These are phyloP conservation scores for Jacaranda mimosifolia DNA, from an alignment of 257 asterid species.

Conservation along the genomic window DNA sequence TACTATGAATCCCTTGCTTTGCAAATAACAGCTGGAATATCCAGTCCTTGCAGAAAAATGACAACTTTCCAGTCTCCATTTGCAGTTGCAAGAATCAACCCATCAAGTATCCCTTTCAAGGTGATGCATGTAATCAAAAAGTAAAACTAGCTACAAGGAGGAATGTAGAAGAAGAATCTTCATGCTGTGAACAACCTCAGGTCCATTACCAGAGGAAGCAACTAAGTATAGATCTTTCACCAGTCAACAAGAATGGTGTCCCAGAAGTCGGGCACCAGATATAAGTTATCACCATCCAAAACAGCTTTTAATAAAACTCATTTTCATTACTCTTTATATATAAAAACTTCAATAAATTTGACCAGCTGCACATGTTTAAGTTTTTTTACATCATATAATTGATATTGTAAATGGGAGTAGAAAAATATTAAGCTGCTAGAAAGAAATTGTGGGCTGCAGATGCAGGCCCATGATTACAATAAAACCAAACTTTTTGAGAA, in stretches of 20 bases:
- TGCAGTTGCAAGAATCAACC: not conserved
- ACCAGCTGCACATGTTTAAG: slow-evolving; percentile 12
- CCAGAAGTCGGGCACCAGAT: not conserved
- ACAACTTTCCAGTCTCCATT: not conserved
- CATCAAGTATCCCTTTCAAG: not conserved
- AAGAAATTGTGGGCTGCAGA: not conserved
- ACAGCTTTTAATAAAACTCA: slow-evolving; percentile 1
- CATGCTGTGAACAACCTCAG: not conserved
- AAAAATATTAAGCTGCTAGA: not conserved
- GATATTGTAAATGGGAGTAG: not conserved
- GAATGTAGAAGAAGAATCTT: slow-evolving; percentile 2
- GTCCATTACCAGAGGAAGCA: slow-evolving; percentile 17
- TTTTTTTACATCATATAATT: not conserved
- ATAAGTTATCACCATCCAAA: slow-evolving; percentile 4
- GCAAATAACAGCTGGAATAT: slow-evolving; percentile 1
- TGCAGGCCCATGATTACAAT: not conserved
- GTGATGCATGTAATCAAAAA: slow-evolving; percentile 10
- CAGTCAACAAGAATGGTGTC: not conserved
- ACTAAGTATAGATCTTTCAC: not conserved
- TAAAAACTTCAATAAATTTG: not conserved
- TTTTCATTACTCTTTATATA: too few species aligned
- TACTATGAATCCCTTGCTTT: slow-evolving; percentile 5
- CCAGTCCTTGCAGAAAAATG: slow-evolving; percentile 18
- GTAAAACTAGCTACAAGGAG: slow-evolving; percentile 19
- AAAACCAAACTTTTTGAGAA: not conserved